Base-by-base conservation (phyloP, 441 rosid species). In the Aquilaria agallochum region DNA sequence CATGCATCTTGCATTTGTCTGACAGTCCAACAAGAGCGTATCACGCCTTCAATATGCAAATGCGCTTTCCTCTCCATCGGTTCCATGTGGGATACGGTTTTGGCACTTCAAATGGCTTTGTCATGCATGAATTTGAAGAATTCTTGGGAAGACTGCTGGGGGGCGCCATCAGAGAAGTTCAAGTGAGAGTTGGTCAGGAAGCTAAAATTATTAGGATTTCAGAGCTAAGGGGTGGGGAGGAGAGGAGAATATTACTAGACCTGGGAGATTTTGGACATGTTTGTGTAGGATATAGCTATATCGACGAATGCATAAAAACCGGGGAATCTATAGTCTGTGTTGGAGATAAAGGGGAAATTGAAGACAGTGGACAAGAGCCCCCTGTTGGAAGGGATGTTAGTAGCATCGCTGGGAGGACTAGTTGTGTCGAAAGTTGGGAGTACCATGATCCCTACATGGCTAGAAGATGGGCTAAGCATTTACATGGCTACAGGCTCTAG, bases 391-490 rank as follows among this genome's bases (percentile, higher is more conserved):
- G 77, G 31, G 83, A 76, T 33, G 58, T n/a, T 54, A 67, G 68
- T 76, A 67, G 62, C 7, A 55, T 50, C 40, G 76, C 82, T 33
- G 83, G 87, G 54, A 81, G 88, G 64, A 77, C 67, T 42, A 88
- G 93, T 64, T 78, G 74, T 57, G 84, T 69, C 5, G 88, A 85
- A 66, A 65, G 78, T 63, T 86, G 88, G 96, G 92, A 86, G 62
- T 83, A 81, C 68, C 90, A 79, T 70, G 87, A 86, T 56, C 92
- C 87, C 58, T 75, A 72, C 75, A 82, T 91, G 94, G 96, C 92
- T 40, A 83, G 92, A 78, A 75, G 97, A 72, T 91, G 96, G 96
- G 89, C 94, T 36, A 91, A 86, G 72, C 88, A 83, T 72, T 78
- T 91, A 77, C 89, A 85, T 71, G 92, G 84, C 50, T 83, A 80